Percentiles rank a stretch among this genome's conserved stretches.
Evolutionary conservation across 2,329 filamentous ascomycete genomes (phyloP).

Genomic region (Trematosphaeria pertusa): DNA sequence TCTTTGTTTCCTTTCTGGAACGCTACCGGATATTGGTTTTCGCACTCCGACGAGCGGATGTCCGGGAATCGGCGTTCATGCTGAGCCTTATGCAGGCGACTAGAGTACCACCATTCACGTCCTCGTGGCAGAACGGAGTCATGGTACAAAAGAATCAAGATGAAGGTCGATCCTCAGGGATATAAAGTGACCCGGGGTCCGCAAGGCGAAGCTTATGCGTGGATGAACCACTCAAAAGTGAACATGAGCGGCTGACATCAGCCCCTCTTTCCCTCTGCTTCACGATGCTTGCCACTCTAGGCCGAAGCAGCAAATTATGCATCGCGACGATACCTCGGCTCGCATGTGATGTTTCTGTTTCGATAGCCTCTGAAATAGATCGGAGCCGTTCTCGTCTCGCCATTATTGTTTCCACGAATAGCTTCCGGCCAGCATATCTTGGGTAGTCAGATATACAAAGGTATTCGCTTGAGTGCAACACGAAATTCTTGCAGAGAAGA

Average conservation of each 20-base stretch:
- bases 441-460: too few species aligned
- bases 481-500: too few species aligned
- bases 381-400: too few species aligned
- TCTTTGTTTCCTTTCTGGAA: not conserved
- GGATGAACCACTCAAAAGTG: not conserved
- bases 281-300: not conserved
- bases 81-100: conserved; percentile 8
- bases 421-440: too few species aligned
- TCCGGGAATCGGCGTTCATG: conserved; percentile 10
- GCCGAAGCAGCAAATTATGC: not conserved
- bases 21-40: conserved; percentile 6
- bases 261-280: not conserved
- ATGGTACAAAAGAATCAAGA: not conserved
- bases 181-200: conserved; percentile 6
- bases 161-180: conserved; percentile 13
- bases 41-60: conserved; percentile 14
- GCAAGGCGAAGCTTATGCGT: conserved; percentile 10
- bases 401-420: too few species aligned
- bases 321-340: conserved; percentile 4
- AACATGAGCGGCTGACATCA: not conserved
- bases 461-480: too few species aligned
- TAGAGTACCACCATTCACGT: conserved; percentile 10
- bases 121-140: not conserved
- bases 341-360: too few species aligned
- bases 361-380: too few species aligned